phyloP scores from a whole-genome alignment of 805 yeast genomes.

The Dipodascus albidus region DNA sequence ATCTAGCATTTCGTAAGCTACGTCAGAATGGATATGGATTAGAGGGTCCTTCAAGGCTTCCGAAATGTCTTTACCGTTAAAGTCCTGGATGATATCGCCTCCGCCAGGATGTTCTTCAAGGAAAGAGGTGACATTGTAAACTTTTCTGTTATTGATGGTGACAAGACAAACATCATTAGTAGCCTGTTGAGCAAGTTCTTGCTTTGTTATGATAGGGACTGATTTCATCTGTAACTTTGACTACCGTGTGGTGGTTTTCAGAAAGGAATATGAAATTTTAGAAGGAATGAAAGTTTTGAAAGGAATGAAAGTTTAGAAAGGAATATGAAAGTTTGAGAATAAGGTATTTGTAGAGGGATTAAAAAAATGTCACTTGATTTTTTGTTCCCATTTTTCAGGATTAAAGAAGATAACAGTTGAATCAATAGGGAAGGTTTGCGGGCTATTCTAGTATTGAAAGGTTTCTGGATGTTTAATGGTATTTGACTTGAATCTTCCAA shows the following conservation, averaged over 20 bases:
- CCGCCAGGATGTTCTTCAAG: conserved; percentile 69
- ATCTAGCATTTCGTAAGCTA: conserved; percentile 77
- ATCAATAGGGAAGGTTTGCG: too few relatives aligned
- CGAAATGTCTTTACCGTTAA: conserved; percentile 36
- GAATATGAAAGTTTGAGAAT: background rate
- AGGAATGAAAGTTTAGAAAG: background rate
- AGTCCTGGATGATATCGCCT: conserved; percentile 37
- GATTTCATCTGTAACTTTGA: conserved; percentile 9
- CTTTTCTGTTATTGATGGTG: conserved; percentile 63
- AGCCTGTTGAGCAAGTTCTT: conserved; percentile 43
- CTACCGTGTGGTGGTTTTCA: too few relatives aligned
- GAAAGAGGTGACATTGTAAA: conserved; percentile 72
- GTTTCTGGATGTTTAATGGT: too few relatives aligned
- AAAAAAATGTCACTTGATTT: background rate
- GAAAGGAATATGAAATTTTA: background rate
- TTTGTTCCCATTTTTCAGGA: background rate
- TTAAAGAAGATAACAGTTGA: background rate
- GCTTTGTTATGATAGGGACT: conserved; percentile 50
- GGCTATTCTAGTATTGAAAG: background rate
- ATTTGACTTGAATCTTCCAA: too few relatives aligned
- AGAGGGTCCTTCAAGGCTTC: conserved; percentile 61
- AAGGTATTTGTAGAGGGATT: background rate
- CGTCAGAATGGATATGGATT: conserved; percentile 71
- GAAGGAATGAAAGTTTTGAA: background rate
- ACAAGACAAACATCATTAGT: conserved; percentile 47